These are phyloP conservation scores for Salinomyces thailandicus DNA, from an alignment of 2,329 filamentous ascomycete species.

Conservation along the genomic window DNA sequence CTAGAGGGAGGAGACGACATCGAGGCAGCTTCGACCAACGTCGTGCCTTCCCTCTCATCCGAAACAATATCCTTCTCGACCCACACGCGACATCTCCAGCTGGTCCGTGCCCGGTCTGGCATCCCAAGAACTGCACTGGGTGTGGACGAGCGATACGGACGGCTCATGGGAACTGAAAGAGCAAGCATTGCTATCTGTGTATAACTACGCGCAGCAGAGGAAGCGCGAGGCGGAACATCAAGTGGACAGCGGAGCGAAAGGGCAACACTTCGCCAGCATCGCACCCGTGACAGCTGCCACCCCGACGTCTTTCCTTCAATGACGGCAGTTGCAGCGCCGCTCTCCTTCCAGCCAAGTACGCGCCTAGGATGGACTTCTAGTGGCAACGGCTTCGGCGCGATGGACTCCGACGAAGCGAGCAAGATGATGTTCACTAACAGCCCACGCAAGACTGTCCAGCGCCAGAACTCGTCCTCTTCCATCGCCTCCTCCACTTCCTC, in stretches of 20 bases:
- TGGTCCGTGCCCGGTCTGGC: not conserved
- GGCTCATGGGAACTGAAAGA: not conserved
- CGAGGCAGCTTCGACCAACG: no score
- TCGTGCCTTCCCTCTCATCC: no score
- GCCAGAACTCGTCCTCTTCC: slow-evolving; percentile 85
- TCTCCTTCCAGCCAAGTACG: slow-evolving; percentile 46
- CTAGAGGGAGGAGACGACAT: no score
- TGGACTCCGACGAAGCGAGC: slow-evolving; percentile 74
- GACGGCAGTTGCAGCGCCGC: slow-evolving; percentile 57
- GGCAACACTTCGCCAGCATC: not conserved
- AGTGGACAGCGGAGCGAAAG: not conserved
- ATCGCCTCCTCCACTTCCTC: slow-evolving; percentile 54
- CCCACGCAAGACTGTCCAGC: slow-evolving; percentile 76
- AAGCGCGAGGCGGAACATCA: no score
- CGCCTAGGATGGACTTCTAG: slow-evolving; percentile 48
- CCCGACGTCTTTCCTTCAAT: slow-evolving; percentile 29
- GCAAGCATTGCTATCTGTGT: not conserved
- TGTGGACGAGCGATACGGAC: not conserved
- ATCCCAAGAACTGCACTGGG: not conserved
- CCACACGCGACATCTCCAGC: no score
- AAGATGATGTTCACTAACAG: slow-evolving; percentile 54
- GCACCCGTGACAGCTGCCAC: no score
- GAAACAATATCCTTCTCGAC: no score
- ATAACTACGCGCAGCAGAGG: not conserved
- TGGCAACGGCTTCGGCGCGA: slow-evolving; percentile 53